Evolutionary conservation across 768 basidiomycete genomes (phyloP).

Genomic region (Glaciozyma antarctica): DNA sequence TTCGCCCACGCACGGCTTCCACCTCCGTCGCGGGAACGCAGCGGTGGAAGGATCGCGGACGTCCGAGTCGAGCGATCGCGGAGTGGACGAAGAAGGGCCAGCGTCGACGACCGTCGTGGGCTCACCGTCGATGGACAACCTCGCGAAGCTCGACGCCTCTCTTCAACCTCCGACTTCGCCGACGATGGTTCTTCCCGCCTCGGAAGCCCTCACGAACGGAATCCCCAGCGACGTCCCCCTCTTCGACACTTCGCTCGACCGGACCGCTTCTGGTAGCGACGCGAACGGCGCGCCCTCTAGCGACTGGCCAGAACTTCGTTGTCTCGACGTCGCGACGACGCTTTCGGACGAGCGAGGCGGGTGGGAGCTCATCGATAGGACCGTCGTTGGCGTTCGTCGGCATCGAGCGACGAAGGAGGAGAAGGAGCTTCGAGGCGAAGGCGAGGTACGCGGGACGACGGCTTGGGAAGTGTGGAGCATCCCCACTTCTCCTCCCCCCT

Average conservation of each 20-base stretch:
- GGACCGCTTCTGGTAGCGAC: neutral
- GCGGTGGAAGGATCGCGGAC: neutral
- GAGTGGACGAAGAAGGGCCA: neutral
- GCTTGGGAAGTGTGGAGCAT: constrained; percentile 25
- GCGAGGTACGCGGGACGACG: neutral
- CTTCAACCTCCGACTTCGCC: too few relatives aligned
- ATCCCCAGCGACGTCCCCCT: neutral
- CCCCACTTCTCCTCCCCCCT: neutral
- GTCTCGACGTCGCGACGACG: constrained; percentile 40
- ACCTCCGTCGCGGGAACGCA: neutral
- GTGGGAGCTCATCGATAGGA: constrained; percentile 56
- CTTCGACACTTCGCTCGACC: constrained; percentile 1
- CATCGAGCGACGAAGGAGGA: neutral
- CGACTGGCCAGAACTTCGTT: neutral
- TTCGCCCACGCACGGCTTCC: neutral
- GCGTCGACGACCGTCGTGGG: neutral
- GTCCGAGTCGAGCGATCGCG: neutral
- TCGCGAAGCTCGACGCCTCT: too few relatives aligned
- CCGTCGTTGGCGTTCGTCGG: constrained; percentile 59
- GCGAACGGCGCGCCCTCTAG: neutral
- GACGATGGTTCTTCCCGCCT: too few relatives aligned
- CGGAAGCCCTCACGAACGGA: neutral
- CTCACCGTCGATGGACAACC: neutral
- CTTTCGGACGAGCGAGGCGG: constrained; percentile 53
- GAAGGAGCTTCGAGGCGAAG: too few relatives aligned